phyloP scores from a whole-genome alignment of 768 basidiomycete species.

The Boletus vermiculosoides region DNA sequence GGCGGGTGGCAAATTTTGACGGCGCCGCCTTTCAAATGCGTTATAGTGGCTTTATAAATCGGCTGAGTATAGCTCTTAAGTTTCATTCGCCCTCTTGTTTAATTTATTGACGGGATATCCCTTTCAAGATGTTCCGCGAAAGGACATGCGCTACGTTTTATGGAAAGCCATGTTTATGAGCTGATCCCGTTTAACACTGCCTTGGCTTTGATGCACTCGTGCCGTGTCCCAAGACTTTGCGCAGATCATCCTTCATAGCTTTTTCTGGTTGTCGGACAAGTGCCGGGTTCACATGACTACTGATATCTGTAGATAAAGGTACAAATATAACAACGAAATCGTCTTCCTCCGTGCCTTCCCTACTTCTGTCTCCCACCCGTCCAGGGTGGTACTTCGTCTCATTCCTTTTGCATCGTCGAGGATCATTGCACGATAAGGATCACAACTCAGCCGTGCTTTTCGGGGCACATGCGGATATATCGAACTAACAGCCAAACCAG shows the following conservation, averaged over 20 bases:
- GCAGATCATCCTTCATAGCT: background rate
- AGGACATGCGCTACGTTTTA: background rate
- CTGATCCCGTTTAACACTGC: background rate
- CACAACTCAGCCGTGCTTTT: background rate
- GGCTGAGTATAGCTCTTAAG: background rate
- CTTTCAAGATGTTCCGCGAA: background rate
- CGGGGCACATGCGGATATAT: background rate
- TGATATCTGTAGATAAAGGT: background rate
- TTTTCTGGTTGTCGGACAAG: background rate
- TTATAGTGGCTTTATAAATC: background rate
- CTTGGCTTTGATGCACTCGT: background rate
- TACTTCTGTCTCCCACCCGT: background rate
- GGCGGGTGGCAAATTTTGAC: background rate
- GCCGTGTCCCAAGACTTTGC: background rate
- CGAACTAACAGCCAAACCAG: constrained; percentile 1
- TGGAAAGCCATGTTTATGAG: background rate
- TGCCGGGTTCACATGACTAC: background rate
- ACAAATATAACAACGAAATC: background rate
- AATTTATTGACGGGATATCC: background rate
- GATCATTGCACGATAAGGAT: background rate
- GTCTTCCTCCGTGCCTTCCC: background rate
- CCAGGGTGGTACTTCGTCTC: background rate
- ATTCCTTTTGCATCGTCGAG: background rate
- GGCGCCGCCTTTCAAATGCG: background rate
- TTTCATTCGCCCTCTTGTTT: background rate